Conservation (phyloP, 495 filamentous ascomycete species). For the Penicillium longicatenatum region DNA sequence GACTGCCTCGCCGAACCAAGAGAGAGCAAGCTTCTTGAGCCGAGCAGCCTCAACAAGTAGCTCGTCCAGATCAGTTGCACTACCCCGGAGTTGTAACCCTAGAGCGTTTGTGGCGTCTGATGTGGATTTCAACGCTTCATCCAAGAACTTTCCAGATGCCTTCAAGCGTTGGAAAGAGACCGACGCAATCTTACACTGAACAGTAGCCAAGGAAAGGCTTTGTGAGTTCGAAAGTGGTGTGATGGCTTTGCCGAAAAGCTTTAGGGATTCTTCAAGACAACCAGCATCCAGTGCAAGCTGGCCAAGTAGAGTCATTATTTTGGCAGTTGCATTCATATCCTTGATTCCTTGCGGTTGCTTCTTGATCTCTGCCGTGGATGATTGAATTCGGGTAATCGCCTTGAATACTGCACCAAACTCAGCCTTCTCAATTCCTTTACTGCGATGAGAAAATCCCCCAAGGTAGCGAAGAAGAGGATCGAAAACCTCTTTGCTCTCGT, state of each 20-base stretch:
- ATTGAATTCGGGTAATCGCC: slow-evolving; percentile 43
- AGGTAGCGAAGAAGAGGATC: slow-evolving; percentile 70
- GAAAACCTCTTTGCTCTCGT: slow-evolving; percentile 68
- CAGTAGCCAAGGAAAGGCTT: slow-evolving; percentile 38
- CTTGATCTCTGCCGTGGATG: slow-evolving; percentile 30
- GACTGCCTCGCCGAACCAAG: slow-evolving; percentile 48
- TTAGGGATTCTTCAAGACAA: slow-evolving; percentile 47
- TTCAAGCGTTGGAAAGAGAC: slow-evolving; percentile 42
- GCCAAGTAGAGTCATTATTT: slow-evolving; percentile 39
- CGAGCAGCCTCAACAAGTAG: slow-evolving; percentile 64
- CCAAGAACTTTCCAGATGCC: slow-evolving; percentile 24
- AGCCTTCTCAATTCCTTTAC: slow-evolving; percentile 38
- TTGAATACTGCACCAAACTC: slow-evolving; percentile 44
- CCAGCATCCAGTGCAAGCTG: slow-evolving; percentile 50
- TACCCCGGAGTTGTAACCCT: slow-evolving; percentile 63
- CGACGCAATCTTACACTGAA: slow-evolving; percentile 46
- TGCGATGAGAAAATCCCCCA: slow-evolving; percentile 59
- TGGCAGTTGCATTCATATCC: slow-evolving; percentile 32
- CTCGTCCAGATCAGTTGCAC: slow-evolving; percentile 66
- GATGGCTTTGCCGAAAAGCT: slow-evolving; percentile 39
- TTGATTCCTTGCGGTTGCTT: slow-evolving; percentile 28
- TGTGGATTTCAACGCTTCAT: slow-evolving; percentile 27
- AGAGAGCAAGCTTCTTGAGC: slow-evolving; percentile 61
- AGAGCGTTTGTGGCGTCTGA: slow-evolving; percentile 48
- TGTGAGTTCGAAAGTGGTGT: slow-evolving; percentile 35